Base-by-base conservation (phyloP, 192 early-diverging fungal species). In the Coemansia sp. region DNA sequence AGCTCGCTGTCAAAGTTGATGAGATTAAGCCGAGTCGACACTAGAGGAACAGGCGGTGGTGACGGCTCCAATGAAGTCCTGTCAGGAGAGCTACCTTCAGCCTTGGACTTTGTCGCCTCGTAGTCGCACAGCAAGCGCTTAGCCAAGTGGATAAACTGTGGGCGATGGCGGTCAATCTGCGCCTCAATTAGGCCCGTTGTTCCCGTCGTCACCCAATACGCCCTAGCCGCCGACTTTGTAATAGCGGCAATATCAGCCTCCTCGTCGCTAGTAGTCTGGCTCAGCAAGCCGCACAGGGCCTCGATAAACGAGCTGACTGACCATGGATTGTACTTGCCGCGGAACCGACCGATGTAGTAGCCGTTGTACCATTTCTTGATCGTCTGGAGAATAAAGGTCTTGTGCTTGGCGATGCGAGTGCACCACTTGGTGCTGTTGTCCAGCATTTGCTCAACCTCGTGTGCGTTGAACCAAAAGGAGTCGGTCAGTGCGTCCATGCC, bases 321-420 rank as follows among this genome's bases (percentile, higher is more conserved):
- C 79, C 79, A 81, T 11, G 79, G 79, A n/a, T 81, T 81, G 67
- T 81, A 81, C 65, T 81, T 81, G 63, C 79, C 58, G 8, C 66
- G 64, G 57, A 72, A 62, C 5, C 70, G 70, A 0, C 63, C 64
- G 27, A 69, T 69, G 44, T 50, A 69, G 44, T 62, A 69, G 68
- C 68, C 58, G 68, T 69, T 62, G 58, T 69, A 69, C 68, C 68
- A 69, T 22, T 62, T 33, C 38, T 69, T 69, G 11, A 69, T 62
- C 7, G 58, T 69, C n/a, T 31, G 41, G 22, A 62, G 20, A 27
- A 69, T 62, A 33, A 20, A 62, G 5, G 40, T 8, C 68, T 62
- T 69, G 68, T 62, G 57, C 20, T 22, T 41, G 69, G 34, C 20
- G 12, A 64, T 50, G 31, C 22, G 44, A 20, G 62, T 39, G 12